Conservation (phyloP, 2,329 filamentous ascomycete genomes). For the Colletotrichum sansevieriae region DNA sequence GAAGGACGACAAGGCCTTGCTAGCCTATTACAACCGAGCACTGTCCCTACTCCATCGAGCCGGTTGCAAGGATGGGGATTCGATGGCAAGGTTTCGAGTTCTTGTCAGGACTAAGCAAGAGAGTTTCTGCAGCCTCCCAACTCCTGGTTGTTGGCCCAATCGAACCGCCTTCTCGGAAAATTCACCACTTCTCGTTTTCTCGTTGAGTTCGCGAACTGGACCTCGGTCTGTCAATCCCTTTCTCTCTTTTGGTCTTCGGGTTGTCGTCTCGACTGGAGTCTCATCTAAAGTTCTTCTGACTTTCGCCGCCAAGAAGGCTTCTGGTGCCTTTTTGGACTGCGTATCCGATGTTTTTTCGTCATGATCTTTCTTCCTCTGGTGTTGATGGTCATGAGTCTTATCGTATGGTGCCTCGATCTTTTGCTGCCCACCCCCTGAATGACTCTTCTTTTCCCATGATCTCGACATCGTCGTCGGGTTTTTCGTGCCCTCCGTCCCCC, state of each 20-base stretch:
- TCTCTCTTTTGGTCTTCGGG: neutral
- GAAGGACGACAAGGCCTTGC: too few species aligned
- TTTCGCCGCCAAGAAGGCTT: neutral
- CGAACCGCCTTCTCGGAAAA: constrained; percentile 8
- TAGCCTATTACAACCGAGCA: too few species aligned
- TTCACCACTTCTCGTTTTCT: neutral
- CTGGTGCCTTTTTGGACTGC: neutral
- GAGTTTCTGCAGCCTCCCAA: constrained; percentile 23
- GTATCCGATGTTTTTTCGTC: constrained; percentile 22
- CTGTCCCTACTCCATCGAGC: too few species aligned
- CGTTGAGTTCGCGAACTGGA: neutral
- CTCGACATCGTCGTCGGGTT: constrained; percentile 7
- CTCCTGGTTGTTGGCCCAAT: constrained; percentile 4
- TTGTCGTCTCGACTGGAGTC: constrained; percentile 12
- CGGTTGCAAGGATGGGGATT: neutral
- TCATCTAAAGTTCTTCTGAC: neutral
- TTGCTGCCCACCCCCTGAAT: constrained; percentile 7
- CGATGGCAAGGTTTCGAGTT: constrained; percentile 24
- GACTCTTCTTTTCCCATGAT: constrained; percentile 6
- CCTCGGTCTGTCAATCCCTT: neutral
- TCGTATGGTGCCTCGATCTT: neutral
- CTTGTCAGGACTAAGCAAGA: constrained; percentile 17
- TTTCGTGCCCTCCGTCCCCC: neutral
- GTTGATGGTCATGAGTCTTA: neutral
- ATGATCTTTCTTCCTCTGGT: neutral